phyloP scores from a whole-genome alignment of 768 basidiomycete species.

The Boletus sp. region DNA sequence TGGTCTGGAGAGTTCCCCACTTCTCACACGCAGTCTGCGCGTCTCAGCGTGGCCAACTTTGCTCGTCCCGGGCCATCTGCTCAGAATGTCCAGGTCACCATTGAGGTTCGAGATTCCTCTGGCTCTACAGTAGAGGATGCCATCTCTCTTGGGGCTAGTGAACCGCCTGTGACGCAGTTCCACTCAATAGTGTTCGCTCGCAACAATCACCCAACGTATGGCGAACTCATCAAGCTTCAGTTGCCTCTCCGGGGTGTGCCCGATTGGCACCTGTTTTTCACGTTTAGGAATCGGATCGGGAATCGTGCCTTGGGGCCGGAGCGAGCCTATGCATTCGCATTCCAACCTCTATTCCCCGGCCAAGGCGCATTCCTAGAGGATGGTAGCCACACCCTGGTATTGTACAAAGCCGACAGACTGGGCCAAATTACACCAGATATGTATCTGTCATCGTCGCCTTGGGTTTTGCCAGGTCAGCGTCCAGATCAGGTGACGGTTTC shows the following conservation, averaged over 20 bases:
- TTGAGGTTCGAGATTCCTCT: constrained; percentile 78
- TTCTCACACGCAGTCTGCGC: constrained; percentile 49
- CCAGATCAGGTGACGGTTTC: constrained; percentile 57
- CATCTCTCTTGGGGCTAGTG: constrained; percentile 83
- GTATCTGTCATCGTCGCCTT: constrained; percentile 71
- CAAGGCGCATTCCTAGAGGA: constrained; percentile 80
- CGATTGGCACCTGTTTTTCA: constrained; percentile 91
- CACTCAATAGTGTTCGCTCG: constrained; percentile 89
- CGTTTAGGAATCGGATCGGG: constrained; percentile 73
- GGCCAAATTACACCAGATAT: constrained; percentile 56
- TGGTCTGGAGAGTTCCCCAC: constrained; percentile 88
- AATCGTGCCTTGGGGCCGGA: constrained; percentile 53
- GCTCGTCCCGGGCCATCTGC: constrained; percentile 53
- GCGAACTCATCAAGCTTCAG: constrained; percentile 87
- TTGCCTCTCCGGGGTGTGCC: constrained; percentile 65
- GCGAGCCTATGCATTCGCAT: constrained; percentile 88
- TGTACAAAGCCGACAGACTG: constrained; percentile 81
- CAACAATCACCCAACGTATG: constrained; percentile 86
- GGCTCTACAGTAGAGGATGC: constrained; percentile 67
- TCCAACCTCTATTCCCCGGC: constrained; percentile 81
- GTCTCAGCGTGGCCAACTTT: constrained; percentile 55
- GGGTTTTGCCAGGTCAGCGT: constrained; percentile 52
- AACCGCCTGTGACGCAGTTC: constrained; percentile 74
- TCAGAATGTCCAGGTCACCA: constrained; percentile 75
- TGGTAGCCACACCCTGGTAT: constrained; percentile 78